Conservation (phyloP, 2,329 filamentous ascomycete genomes). For the Aspergillus aculeatus region DNA sequence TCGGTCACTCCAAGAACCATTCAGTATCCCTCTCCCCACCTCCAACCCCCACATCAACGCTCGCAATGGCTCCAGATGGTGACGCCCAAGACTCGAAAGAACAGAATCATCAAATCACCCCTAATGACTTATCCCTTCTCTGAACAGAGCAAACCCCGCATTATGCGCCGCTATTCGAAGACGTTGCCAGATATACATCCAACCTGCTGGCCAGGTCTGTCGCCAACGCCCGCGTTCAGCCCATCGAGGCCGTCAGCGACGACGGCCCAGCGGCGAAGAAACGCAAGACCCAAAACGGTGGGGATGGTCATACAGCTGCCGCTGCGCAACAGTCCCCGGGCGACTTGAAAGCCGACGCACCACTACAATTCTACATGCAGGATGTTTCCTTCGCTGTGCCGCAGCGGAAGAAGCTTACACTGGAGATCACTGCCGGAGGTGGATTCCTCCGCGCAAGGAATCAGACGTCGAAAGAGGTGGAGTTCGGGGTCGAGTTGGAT, state of each 20-base stretch:
- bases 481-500: conserved; percentile 53
- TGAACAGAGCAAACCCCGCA: conserved; percentile 38
- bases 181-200: conserved; percentile 49
- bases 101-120: conserved; percentile 2
- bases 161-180: conserved; percentile 46
- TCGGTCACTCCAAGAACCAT: not conserved
- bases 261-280: conserved; percentile 48
- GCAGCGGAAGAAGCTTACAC: conserved; percentile 62
- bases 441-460: conserved; percentile 51
- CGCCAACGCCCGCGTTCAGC: conserved; percentile 26
- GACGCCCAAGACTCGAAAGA: not conserved
- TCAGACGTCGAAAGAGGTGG: conserved; percentile 52
- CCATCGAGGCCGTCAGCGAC: conserved; percentile 25
- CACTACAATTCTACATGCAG: conserved; percentile 47
- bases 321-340: conserved; percentile 23
- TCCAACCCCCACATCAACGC: not conserved
- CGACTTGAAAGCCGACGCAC: conserved; percentile 34
- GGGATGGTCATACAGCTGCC: conserved; percentile 22
- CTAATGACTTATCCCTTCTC: conserved; percentile 6
- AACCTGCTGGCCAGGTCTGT: conserved; percentile 36
- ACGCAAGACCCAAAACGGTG: conserved; percentile 49
- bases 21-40: conserved; percentile 9
- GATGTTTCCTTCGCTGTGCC: conserved; percentile 63
- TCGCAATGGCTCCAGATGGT: not conserved
- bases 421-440: conserved; percentile 53